Percentiles rank a stretch among this genome's conserved stretches.
Conservation (phyloP, 768 basidiomycete species). For the Suillus luteus region DNA sequence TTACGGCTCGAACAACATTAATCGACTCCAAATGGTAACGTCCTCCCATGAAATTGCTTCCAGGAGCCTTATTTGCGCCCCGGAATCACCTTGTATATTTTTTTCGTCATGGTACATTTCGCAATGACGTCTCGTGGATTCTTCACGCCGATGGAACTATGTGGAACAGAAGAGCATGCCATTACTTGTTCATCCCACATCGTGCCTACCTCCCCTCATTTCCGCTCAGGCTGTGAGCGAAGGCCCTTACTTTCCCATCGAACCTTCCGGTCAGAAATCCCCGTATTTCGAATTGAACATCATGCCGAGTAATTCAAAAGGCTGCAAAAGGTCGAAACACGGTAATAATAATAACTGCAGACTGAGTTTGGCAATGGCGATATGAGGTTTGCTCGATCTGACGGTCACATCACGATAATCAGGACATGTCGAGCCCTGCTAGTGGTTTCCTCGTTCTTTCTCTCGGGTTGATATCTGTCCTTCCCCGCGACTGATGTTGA, state of each 20-base stretch:
- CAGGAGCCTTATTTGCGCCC: background rate
- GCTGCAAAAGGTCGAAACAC: background rate
- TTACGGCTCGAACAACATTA: background rate
- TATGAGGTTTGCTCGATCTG: background rate
- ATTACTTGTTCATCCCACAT: background rate
- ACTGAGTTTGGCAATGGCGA: background rate
- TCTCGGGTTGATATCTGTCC: background rate
- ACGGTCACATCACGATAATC: background rate
- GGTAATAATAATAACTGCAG: background rate
- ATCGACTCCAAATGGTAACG: slow-evolving; percentile 1
- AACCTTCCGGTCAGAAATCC: background rate
- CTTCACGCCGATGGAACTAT: background rate
- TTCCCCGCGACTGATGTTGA: background rate
- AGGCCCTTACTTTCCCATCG: background rate
- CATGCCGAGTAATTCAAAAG: background rate
- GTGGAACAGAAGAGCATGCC: background rate
- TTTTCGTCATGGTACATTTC: background rate
- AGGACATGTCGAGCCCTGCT: background rate
- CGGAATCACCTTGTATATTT: background rate
- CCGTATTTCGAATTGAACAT: background rate
- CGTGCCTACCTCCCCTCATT: background rate
- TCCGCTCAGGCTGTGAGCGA: slow-evolving; percentile 1
- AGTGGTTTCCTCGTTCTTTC: background rate
- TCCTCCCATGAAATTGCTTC: background rate
- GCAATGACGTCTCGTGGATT: background rate